Conservation (phyloP, 176 grass and related monocot species). For the Metroxylon sagu region DNA sequence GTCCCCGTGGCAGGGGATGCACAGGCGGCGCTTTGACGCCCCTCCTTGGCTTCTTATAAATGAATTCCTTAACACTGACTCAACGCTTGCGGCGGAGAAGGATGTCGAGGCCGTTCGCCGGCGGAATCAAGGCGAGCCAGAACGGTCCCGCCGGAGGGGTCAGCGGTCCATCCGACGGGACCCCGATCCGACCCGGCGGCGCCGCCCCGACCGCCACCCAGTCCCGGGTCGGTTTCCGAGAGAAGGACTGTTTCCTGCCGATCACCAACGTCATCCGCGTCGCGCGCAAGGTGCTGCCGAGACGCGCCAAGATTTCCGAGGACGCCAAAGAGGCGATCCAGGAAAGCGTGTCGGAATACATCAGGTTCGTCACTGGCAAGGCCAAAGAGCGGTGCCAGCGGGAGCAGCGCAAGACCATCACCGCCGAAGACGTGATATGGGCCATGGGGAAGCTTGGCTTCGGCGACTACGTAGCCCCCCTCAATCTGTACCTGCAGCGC, state of each 20-base stretch:
- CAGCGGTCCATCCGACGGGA: no score
- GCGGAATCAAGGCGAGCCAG: no score
- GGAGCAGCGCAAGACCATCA: constrained; percentile 77
- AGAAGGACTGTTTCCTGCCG: constrained; percentile 64
- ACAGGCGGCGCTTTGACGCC: no score
- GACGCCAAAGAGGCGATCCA: constrained; percentile 67
- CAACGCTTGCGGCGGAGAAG: no score
- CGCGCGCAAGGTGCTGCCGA: constrained; percentile 47
- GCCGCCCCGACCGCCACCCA: background rate
- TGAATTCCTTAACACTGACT: no score
- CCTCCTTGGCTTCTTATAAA: no score
- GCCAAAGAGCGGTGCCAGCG: constrained; percentile 57
- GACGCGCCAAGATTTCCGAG: constrained; percentile 65
- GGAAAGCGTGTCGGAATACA: constrained; percentile 84
- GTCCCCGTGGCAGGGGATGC: no score
- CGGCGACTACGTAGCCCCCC: constrained; percentile 45
- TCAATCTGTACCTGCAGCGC: constrained; percentile 25
- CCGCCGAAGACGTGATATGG: constrained; percentile 62
- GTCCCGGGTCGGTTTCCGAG: constrained; percentile 13
- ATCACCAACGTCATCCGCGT: constrained; percentile 66
- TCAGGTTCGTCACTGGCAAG: constrained; percentile 72
- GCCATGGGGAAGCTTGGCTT: constrained; percentile 62
- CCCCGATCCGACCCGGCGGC: no score
- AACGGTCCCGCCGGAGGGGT: no score
- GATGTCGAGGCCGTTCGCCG: no score